These are phyloP conservation scores for Leccinum rimulosum DNA, from an alignment of 768 basidiomycete species.

Conservation along the genomic window DNA sequence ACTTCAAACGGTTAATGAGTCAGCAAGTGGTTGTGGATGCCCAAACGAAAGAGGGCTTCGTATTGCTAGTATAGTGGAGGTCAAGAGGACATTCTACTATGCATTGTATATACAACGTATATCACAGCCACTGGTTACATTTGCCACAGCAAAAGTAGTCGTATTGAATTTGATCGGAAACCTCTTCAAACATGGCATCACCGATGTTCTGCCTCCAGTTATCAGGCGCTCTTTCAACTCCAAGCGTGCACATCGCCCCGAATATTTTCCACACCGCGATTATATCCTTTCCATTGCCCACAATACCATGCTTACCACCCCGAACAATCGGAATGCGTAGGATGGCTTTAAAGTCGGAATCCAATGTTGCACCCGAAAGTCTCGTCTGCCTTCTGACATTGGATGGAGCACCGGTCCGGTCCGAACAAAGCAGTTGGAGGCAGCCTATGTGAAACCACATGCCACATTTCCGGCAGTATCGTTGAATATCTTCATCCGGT, in stretches of 20 bases:
- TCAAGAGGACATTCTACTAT: too few relatives aligned
- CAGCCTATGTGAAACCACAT: background rate
- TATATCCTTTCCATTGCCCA: background rate
- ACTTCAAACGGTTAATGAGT: background rate
- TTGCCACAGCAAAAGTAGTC: background rate
- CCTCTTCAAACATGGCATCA: background rate
- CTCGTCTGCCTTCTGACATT: background rate
- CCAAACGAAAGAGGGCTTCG: background rate
- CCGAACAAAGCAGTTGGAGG: background rate
- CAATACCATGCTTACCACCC: background rate
- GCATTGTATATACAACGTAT: background rate
- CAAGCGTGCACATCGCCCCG: background rate
- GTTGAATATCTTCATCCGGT: background rate
- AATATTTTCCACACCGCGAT: background rate
- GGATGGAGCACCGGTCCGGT: background rate
- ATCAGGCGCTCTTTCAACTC: background rate
- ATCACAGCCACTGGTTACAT: background rate
- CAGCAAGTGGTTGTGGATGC: background rate
- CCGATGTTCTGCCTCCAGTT: background rate
- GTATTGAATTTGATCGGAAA: background rate
- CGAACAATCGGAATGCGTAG: background rate
- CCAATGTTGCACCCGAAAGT: background rate
- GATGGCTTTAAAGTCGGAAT: background rate
- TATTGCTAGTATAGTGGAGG: background rate
- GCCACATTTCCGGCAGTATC: background rate